These are phyloP conservation scores for Coccomyxa subellipsoidea DNA, from an alignment of 163 green algal species.

Conservation along the genomic window DNA sequence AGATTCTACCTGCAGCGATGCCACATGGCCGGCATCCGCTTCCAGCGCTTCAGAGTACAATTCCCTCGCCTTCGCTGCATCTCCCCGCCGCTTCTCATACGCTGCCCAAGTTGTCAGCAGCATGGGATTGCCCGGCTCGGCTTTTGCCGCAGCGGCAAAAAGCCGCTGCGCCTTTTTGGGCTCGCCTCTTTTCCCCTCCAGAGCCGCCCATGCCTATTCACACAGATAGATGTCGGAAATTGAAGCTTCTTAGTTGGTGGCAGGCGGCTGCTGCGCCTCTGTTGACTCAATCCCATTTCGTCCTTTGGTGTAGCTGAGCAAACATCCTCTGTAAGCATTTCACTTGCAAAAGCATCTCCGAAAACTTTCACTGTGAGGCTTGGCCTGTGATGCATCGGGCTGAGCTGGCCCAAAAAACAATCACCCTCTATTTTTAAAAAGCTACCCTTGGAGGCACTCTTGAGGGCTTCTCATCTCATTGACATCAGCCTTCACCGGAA, in stretches of 20 bases:
- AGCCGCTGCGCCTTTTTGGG: slow-evolving; percentile 3
- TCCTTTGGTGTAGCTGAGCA: neutral
- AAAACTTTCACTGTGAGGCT: no score
- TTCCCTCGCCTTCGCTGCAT: neutral
- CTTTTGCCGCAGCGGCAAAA: neutral
- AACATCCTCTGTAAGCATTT: no score
- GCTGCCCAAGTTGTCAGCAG: neutral
- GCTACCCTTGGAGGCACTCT: no score
- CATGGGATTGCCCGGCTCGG: neutral
- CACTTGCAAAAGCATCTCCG: no score
- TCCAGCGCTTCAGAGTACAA: neutral
- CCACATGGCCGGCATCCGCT: neutral
- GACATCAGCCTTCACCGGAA: no score
- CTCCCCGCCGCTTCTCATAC: neutral
- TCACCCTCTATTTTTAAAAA: no score
- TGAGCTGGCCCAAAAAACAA: no score
- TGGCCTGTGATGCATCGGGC: no score
- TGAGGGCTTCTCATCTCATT: no score
- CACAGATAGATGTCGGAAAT: neutral
- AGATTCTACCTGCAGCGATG: neutral
- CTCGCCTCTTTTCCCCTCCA: slow-evolving; percentile 8
- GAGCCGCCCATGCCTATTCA: slow-evolving; percentile 15
- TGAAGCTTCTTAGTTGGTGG: neutral
- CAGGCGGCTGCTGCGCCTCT: neutral
- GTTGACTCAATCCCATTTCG: neutral